Base-by-base conservation (phyloP, 352 stramenopile genomes). In the Thraustochytrium sp. region DNA sequence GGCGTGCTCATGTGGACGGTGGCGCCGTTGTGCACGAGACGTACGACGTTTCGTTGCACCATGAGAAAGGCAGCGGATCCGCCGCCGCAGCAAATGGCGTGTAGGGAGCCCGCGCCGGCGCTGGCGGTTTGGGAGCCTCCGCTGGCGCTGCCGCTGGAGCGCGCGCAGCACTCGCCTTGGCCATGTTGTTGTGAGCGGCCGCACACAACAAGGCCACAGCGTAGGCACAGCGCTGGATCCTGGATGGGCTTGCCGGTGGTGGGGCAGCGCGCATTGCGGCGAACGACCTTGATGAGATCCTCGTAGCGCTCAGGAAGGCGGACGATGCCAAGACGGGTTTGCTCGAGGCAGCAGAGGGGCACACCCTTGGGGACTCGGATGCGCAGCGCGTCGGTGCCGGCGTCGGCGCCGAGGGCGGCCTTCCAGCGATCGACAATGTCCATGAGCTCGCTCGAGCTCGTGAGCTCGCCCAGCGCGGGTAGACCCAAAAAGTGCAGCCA, bases 221-320 rank as follows among this genome's bases (percentile, higher is more conserved):
- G 42, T 3, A 90, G 86, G 74, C 87, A 90, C 38, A 90, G 54
- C n/a, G 85, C 86, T 9, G 87, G 87, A 38, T 89, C 82, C n/a
- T 59, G 64, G 5, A 86, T 54, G 26, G 38, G 37, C 21, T 36
- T 42, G 0, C 54, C 75, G 2, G 40, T 53, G 31, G 53, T 54
- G 18, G 75, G 61, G 61, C 75, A 59, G 31, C 56, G 86, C 37
- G 82, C 82, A 9, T 53, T 64, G 55, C 65, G 56, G 54, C 84
- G 62, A 3, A 88, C 85, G 16, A 56, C n/a, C 13, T 68, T 55
- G 63, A 89, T 85, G 36, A 89, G 87, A 65, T 89, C 59, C 53
- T 88, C 89, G 65, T 86, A 89, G 85, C 82, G 85, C 55, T 44
- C 42, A 5, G 87, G 87, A 36, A 89, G 84, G 2, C 8, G 5